These are phyloP conservation scores for Senna siamea DNA, from an alignment of 306 rosid genomes.

Conservation along the genomic window DNA sequence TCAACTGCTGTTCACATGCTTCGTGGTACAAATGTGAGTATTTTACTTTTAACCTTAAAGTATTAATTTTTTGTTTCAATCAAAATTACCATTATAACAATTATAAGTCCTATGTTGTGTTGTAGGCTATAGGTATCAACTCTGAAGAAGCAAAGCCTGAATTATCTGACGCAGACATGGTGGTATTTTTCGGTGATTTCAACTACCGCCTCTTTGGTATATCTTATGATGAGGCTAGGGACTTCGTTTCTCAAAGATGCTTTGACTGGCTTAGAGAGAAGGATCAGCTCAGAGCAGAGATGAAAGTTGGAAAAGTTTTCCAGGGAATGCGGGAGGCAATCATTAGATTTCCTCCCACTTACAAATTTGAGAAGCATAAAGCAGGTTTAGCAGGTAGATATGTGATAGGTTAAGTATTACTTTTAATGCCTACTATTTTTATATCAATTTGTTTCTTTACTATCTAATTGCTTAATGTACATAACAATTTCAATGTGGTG, in stretches of 20 bases:
- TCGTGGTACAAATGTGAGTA: slow-evolving; percentile 76
- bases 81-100: slow-evolving; percentile 33
- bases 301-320: slow-evolving; percentile 94
- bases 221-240: slow-evolving; percentile 98
- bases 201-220: slow-evolving; percentile 96
- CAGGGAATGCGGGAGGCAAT: slow-evolving; percentile 99
- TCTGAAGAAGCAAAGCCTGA: slow-evolving; percentile 88
- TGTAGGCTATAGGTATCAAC: slow-evolving; percentile 63
- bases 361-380: slow-evolving; percentile 93
- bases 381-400: slow-evolving; percentile 87
- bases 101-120: slow-evolving; percentile 36
- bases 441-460: no score
- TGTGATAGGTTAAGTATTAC: slow-evolving; percentile 10
- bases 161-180: slow-evolving; percentile 92
- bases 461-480: slow-evolving; percentile 32
- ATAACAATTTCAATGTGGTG: slow-evolving; percentile 35
- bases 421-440: slow-evolving; percentile 13
- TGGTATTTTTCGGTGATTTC: slow-evolving; percentile 93
- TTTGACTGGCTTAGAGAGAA: slow-evolving; percentile 99
- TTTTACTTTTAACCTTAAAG: slow-evolving; percentile 24
- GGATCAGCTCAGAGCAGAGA: slow-evolving; percentile 98
- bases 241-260: slow-evolving; percentile 99
- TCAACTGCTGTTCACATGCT: slow-evolving; percentile 72
- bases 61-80: slow-evolving; percentile 30
- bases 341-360: slow-evolving; percentile 93